Evolutionary conservation across 352 stramenopile species (phyloP).

Genomic region (Pythium folliculosum): DNA sequence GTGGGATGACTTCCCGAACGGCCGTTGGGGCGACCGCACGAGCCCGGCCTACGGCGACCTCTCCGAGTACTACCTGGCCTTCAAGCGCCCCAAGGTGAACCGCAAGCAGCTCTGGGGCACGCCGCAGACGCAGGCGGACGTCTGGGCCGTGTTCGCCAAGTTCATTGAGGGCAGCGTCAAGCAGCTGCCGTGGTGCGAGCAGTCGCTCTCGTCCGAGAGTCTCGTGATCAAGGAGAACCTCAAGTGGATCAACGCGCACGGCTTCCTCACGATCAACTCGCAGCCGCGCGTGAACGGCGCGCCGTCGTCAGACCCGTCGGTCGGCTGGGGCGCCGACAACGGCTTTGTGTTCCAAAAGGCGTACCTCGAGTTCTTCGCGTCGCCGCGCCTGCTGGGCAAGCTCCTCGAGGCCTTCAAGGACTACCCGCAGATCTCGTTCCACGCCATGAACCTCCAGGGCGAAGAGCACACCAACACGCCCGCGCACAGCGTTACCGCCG

Average conservation of each 20-base stretch:
- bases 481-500: slow-evolving; percentile 89
- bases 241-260: slow-evolving; percentile 82
- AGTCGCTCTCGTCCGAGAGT: slow-evolving; percentile 93
- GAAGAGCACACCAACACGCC: slow-evolving; percentile 78
- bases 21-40: slow-evolving; percentile 93
- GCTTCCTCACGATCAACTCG: slow-evolving; percentile 97
- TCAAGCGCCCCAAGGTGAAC: slow-evolving; percentile 80
- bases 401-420: slow-evolving; percentile 57
- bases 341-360: slow-evolving; percentile 98
- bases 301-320: slow-evolving; percentile 84
- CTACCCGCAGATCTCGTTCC: slow-evolving; percentile 79
- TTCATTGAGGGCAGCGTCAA: slow-evolving; percentile 80
- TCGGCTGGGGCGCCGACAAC: slow-evolving; percentile 95
- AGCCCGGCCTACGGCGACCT: slow-evolving; percentile 96
- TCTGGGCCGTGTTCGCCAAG: slow-evolving; percentile 95
- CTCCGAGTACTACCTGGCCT: slow-evolving; percentile 93
- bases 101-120: slow-evolving; percentile 80
- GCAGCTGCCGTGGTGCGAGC: slow-evolving; percentile 97
- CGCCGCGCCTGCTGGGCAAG: slow-evolving; percentile 73
- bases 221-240: slow-evolving; percentile 81
- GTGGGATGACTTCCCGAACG: slow-evolving; percentile 98
- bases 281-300: slow-evolving; percentile 91
- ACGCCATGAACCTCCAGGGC: slow-evolving; percentile 68
- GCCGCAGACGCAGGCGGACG: slow-evolving; percentile 83
- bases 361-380: slow-evolving; percentile 98